These are phyloP conservation scores for Pseudogymnoascus sp. DNA, from an alignment of 2,329 filamentous ascomycete species.

Conservation along the genomic window DNA sequence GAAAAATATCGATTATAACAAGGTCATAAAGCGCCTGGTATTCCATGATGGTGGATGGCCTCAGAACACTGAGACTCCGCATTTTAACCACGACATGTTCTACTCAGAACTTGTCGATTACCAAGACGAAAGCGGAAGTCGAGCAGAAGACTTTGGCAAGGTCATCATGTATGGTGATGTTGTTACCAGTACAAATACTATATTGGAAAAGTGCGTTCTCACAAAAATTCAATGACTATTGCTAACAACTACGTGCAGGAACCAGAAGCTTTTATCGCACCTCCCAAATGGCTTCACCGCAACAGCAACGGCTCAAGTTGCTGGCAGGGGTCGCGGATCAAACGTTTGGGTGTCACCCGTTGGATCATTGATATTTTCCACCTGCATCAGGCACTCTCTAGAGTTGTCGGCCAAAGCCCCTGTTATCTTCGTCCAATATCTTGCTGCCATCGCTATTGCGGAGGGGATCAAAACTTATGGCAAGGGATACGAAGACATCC, in stretches of 20 bases:
- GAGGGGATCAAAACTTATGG: constrained; percentile 76
- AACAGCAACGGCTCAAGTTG: constrained; percentile 78
- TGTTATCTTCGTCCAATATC: constrained; percentile 88
- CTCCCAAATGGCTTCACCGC: constrained; percentile 82
- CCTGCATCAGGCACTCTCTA: constrained; percentile 74
- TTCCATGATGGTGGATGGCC: constrained; percentile 63
- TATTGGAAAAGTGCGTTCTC: constrained; percentile 67
- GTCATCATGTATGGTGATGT: constrained; percentile 82
- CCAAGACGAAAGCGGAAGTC: constrained; percentile 42
- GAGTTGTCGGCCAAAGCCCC: constrained; percentile 63
- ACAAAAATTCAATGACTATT: not conserved
- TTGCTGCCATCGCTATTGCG: constrained; percentile 80
- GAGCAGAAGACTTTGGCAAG: constrained; percentile 63
- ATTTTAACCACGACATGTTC: constrained; percentile 76
- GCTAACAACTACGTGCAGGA: constrained; percentile 39
- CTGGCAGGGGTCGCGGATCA: constrained; percentile 76
- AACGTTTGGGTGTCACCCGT: constrained; percentile 94
- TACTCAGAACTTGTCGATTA: constrained; percentile 65
- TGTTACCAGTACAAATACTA: constrained; percentile 85
- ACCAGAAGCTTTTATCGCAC: constrained; percentile 63
- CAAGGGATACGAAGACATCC: constrained; percentile 61
- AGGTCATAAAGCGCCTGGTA: constrained; percentile 63
- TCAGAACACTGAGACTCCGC: constrained; percentile 63
- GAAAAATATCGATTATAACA: constrained; percentile 65
- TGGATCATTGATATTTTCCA: constrained; percentile 80